Percentiles rank a stretch among this genome's conserved stretches.
Evolutionary conservation across 352 stramenopile genomes (phyloP).

Genomic region (Phytophthora sp.): DNA sequence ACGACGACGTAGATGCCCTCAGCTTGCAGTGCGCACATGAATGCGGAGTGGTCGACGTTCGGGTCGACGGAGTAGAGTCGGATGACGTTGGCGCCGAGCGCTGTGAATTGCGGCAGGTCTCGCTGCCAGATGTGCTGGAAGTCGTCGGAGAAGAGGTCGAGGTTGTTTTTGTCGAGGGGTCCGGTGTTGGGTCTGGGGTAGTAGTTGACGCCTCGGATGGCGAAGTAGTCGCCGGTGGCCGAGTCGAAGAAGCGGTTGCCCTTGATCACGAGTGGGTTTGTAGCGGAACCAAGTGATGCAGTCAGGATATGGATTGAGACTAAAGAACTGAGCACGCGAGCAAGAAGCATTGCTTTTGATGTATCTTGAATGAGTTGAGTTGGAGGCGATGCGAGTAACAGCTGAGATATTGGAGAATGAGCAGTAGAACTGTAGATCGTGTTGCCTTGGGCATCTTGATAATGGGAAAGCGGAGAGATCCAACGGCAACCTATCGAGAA

Average conservation of each 20-base stretch:
- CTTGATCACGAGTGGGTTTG: constrained; percentile 34
- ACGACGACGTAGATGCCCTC: constrained; percentile 83
- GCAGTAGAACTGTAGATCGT: too few species aligned
- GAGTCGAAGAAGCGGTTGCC: constrained; percentile 82
- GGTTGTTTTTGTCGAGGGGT: constrained; percentile 68
- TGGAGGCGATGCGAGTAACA: too few species aligned
- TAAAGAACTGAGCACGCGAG: too few species aligned
- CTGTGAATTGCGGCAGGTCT: constrained; percentile 72
- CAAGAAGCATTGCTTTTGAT: too few species aligned
- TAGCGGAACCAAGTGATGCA: not conserved
- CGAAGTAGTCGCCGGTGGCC: constrained; percentile 71
- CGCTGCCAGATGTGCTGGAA: constrained; percentile 69
- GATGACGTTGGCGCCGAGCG: constrained; percentile 77
- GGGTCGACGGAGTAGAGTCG: constrained; percentile 86
- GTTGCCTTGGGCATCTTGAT: too few species aligned
- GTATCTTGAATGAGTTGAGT: too few species aligned
- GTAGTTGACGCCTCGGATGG: constrained; percentile 82
- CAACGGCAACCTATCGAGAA: not conserved
- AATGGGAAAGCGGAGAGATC: too few species aligned
- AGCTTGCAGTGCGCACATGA: constrained; percentile 84
- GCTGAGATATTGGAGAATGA: too few species aligned
- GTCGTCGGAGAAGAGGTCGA: constrained; percentile 85
- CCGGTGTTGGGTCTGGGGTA: constrained; percentile 87
- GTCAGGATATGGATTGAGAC: not conserved
- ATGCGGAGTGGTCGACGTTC: constrained; percentile 68